phyloP scores from a whole-genome alignment of 2,329 filamentous ascomycete genomes.

The Huntiella moniliformis region DNA sequence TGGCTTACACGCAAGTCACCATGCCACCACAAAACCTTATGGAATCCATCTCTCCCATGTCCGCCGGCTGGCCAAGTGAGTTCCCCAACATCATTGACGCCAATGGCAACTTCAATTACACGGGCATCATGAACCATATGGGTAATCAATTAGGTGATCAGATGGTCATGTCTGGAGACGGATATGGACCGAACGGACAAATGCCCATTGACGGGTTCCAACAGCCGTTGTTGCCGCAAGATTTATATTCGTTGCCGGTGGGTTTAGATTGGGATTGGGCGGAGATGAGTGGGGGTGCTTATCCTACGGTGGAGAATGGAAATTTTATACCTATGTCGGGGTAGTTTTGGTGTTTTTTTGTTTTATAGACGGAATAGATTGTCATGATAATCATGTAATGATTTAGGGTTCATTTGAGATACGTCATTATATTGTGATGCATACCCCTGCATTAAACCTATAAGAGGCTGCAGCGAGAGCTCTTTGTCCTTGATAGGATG shows the following conservation, averaged over 20 bases:
- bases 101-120: conserved; percentile 6
- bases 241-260: conserved; percentile 91
- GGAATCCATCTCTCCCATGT: conserved; percentile 13
- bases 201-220: conserved; percentile 33
- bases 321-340: conserved; percentile 20
- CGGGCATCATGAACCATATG: conserved; percentile 13
- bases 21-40: not conserved
- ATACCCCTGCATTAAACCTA: too few species aligned
- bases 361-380: too few species aligned
- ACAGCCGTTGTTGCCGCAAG: conserved; percentile 77
- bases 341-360: too few species aligned
- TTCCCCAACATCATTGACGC: conserved; percentile 18
- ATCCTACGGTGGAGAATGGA: conserved; percentile 45
- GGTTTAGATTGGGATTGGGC: conserved; percentile 79
- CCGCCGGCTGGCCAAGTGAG: conserved; percentile 30
- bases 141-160: not conserved
- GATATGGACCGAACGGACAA: not conserved
- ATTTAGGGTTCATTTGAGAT: too few species aligned
- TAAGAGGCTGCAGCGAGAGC: too few species aligned
- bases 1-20: conserved; percentile 7
- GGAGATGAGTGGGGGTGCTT: conserved; percentile 46
- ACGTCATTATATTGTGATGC: too few species aligned
- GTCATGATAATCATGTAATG: too few species aligned
- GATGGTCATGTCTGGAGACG: conserved; percentile 15
- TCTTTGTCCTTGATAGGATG: too few species aligned